These are phyloP conservation scores for Bertia moriformis DNA, from an alignment of 2,329 filamentous ascomycete genomes.

Conservation along the genomic window DNA sequence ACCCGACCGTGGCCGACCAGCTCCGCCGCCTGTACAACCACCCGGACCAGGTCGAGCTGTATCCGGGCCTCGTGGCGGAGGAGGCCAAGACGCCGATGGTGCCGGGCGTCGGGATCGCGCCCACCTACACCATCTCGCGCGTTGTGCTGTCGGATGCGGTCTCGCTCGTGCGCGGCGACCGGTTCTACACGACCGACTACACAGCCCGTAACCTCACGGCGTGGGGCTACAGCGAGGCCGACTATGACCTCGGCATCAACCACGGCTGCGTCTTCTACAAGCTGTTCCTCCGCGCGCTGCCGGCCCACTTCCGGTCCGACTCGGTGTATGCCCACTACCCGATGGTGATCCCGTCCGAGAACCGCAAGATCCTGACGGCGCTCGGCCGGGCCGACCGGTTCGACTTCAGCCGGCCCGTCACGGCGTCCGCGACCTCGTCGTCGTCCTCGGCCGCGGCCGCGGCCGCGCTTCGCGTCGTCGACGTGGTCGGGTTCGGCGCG, in stretches of 20 bases:
- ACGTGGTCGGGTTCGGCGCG: neutral
- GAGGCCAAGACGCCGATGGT: slow-evolving; percentile 33
- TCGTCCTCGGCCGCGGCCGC: no score
- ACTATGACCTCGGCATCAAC: slow-evolving; percentile 18
- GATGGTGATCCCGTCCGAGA: slow-evolving; percentile 10
- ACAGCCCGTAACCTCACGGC: slow-evolving; percentile 23
- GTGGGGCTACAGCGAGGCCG: slow-evolving; percentile 26
- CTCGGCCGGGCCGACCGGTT: neutral
- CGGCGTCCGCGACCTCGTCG: neutral
- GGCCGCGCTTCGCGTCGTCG: no score
- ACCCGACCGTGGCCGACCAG: slow-evolving; percentile 36
- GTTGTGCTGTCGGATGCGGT: slow-evolving; percentile 46
- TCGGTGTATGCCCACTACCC: slow-evolving; percentile 11
- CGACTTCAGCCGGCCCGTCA: neutral
- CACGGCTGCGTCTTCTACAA: slow-evolving; percentile 28
- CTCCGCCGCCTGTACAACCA: slow-evolving; percentile 45
- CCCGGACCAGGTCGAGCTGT: slow-evolving; percentile 54
- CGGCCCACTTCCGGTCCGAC: slow-evolving; percentile 20
- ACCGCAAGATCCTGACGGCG: slow-evolving; percentile 9
- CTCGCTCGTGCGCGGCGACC: slow-evolving; percentile 39
- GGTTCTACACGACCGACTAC: slow-evolving; percentile 38
- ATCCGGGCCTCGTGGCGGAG: slow-evolving; percentile 53
- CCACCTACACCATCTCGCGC: slow-evolving; percentile 35
- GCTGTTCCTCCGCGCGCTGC: slow-evolving; percentile 27
- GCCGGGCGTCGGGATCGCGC: slow-evolving; percentile 35